Conservation (phyloP, 1,139 yeast genomes). For the Taiozyma onychis region DNA sequence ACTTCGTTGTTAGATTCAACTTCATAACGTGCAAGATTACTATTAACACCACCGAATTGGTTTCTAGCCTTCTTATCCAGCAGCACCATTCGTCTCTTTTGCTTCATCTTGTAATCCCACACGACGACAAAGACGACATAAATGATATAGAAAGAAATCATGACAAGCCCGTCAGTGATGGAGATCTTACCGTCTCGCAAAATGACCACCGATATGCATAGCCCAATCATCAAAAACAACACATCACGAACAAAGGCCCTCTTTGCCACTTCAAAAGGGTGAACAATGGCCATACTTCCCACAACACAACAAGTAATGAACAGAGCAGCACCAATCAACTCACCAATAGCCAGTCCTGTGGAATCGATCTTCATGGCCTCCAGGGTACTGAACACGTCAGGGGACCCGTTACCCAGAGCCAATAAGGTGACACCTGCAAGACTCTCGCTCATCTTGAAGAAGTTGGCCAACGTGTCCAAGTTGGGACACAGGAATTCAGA, state of each 20-base stretch:
- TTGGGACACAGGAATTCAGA: slow-evolving; percentile 77
- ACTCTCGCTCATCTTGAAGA: slow-evolving; percentile 66
- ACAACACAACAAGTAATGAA: slow-evolving; percentile 71
- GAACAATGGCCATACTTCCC: slow-evolving; percentile 69
- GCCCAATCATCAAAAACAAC: slow-evolving; percentile 27
- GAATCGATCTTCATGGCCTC: slow-evolving; percentile 70
- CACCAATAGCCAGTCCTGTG: slow-evolving; percentile 80
- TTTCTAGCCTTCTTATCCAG: slow-evolving; percentile 21
- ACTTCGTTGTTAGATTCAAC: slow-evolving; percentile 17
- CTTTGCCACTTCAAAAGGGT: slow-evolving; percentile 57
- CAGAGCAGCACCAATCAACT: slow-evolving; percentile 78
- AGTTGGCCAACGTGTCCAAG: slow-evolving; percentile 54
- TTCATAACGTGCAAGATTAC: slow-evolving; percentile 9
- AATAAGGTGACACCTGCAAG: slow-evolving; percentile 83
- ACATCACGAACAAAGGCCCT: slow-evolving; percentile 42
- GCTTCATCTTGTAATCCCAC: slow-evolving; percentile 32
- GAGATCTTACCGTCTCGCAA: slow-evolving; percentile 48
- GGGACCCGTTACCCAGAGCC: slow-evolving; percentile 90
- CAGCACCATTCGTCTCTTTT: slow-evolving; percentile 20
- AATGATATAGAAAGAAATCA: slow-evolving; percentile 36
- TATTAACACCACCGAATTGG: background rate
- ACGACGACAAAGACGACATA: slow-evolving; percentile 34
- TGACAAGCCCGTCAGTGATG: slow-evolving; percentile 36
- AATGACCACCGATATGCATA: slow-evolving; percentile 36
- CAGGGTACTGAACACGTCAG: slow-evolving; percentile 81